Evolutionary conservation across 306 rosid genomes (phyloP).

Genomic region (Datisca glomerata): DNA sequence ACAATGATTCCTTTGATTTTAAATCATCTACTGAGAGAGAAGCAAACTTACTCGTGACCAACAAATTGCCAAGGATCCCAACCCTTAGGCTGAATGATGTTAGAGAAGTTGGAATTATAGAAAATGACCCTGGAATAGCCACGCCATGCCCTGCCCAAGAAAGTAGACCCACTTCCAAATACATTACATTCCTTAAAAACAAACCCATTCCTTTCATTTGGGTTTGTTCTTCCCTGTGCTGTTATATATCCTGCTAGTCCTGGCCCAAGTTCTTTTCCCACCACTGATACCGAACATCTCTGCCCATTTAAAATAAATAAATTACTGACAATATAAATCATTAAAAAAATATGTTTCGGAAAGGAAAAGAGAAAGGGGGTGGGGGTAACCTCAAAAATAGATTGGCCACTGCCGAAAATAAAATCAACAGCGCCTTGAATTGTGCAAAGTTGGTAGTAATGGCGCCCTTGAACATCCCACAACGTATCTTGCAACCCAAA

Average conservation of each 20-base stretch:
- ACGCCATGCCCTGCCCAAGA: constrained; percentile 84
- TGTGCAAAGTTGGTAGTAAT: constrained; percentile 48
- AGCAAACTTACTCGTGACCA: constrained; percentile 27
- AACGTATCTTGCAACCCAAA: constrained; percentile 74
- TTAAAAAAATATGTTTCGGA: background rate
- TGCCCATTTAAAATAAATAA: constrained; percentile 6
- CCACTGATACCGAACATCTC: constrained; percentile 45
- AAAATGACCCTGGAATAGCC: constrained; percentile 54
- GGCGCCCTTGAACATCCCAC: constrained; percentile 71
- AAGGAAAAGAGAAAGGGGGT: background rate
- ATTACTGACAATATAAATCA: background rate
- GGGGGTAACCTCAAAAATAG: constrained; percentile 46
- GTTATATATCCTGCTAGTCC: constrained; percentile 42
- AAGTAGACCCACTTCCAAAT: constrained; percentile 44
- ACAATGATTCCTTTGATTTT: too few species aligned
- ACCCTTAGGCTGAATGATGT: constrained; percentile 35
- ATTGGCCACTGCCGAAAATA: constrained; percentile 63
- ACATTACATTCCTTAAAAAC: constrained; percentile 48
- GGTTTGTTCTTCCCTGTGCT: constrained; percentile 55
- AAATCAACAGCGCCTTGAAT: constrained; percentile 80
- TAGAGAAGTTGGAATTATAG: constrained; percentile 31
- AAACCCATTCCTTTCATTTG: constrained; percentile 44
- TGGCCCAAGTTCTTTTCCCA: constrained; percentile 19
- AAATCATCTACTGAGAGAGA: too few species aligned
- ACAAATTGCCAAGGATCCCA: constrained; percentile 41